phyloP scores from a whole-genome alignment of 192 early-diverging fungal species.

The Coemansia umbellata region DNA sequence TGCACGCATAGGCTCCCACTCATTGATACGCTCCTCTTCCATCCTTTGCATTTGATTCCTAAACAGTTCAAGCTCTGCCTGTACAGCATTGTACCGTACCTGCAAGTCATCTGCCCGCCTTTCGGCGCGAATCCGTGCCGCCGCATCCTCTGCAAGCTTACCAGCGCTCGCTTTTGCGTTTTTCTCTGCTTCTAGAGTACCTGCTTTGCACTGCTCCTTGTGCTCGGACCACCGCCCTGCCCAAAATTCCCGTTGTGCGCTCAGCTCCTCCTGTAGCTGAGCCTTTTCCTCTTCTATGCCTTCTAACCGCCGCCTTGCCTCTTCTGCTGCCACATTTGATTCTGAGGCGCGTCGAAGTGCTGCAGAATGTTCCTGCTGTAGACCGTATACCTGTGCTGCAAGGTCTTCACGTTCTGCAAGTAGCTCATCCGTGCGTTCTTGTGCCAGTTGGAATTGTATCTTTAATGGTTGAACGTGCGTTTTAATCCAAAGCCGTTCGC shows the following conservation, averaged over 20 bases:
- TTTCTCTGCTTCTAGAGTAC: not conserved
- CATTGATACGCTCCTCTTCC: conserved; percentile 20
- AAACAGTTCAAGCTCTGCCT: conserved; percentile 22
- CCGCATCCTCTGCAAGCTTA: conserved; percentile 17
- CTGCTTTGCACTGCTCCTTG: conserved; percentile 15
- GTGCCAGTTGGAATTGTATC: conserved; percentile 31
- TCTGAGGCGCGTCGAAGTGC: conserved; percentile 23
- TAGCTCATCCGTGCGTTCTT: conserved; percentile 38
- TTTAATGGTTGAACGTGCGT: conserved; percentile 28
- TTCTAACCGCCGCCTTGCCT: conserved; percentile 17
- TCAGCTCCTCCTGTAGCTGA: conserved; percentile 20
- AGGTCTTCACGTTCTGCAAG: conserved; percentile 38
- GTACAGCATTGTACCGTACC: conserved; percentile 6
- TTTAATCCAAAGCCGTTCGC: conserved; percentile 28
- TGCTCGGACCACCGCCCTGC: conserved; percentile 24
- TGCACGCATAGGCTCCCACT: conserved; percentile 44
- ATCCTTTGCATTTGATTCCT: conserved; percentile 13
- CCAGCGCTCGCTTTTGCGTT: not conserved
- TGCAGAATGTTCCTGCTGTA: conserved; percentile 27
- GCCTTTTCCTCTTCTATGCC: conserved; percentile 27
- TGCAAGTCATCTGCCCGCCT: conserved; percentile 27
- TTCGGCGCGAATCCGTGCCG: conserved; percentile 32
- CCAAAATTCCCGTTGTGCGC: conserved; percentile 34
- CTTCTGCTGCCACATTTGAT: conserved; percentile 5
- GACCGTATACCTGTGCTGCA: conserved; percentile 13